phyloP scores from a whole-genome alignment of 805 yeast species.

The Candida bentonensis region DNA sequence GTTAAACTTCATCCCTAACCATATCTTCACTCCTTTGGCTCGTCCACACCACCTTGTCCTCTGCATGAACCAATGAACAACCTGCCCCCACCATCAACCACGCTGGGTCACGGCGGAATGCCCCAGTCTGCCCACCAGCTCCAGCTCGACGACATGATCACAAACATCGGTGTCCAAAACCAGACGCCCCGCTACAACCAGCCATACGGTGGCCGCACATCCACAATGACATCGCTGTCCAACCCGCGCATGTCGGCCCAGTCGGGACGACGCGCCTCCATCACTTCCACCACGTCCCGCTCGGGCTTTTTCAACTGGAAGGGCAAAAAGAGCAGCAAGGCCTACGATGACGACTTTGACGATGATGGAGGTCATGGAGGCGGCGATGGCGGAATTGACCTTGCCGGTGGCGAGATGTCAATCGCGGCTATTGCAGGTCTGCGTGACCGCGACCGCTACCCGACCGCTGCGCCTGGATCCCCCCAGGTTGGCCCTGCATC shows the following conservation, averaged over 20 bases:
- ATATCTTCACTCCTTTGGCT: no score
- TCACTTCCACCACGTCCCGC: slow-evolving; percentile 8
- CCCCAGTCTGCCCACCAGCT: slow-evolving; percentile 13
- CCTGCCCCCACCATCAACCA: not conserved
- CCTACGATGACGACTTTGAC: slow-evolving; percentile 15
- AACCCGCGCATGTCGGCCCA: slow-evolving; percentile 1
- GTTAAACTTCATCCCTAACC: no score
- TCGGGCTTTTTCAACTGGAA: slow-evolving; percentile 13
- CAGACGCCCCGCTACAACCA: slow-evolving; percentile 1
- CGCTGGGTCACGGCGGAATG: slow-evolving; percentile 14
- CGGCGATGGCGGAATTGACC: slow-evolving; percentile 12
- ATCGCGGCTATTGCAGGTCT: slow-evolving; percentile 14
- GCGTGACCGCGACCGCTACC: slow-evolving; percentile 24
- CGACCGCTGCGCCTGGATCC: slow-evolving; percentile 11
- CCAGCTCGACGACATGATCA: slow-evolving; percentile 10
- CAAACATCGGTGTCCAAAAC: slow-evolving; percentile 3
- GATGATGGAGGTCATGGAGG: slow-evolving; percentile 14
- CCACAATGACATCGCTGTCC: slow-evolving; percentile 6
- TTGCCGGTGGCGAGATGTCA: slow-evolving; percentile 11
- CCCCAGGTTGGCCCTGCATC: slow-evolving; percentile 2
- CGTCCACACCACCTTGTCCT: no score
- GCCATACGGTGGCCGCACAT: slow-evolving; percentile 4
- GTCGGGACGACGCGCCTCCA: slow-evolving; percentile 6
- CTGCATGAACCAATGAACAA: not conserved
- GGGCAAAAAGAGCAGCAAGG: slow-evolving; percentile 6